Evolutionary conservation across 176 grass and related monocot genomes (phyloP), one percentile per base, ranked within the genome.

Genomic region (Pontederia crassipes): DNA sequence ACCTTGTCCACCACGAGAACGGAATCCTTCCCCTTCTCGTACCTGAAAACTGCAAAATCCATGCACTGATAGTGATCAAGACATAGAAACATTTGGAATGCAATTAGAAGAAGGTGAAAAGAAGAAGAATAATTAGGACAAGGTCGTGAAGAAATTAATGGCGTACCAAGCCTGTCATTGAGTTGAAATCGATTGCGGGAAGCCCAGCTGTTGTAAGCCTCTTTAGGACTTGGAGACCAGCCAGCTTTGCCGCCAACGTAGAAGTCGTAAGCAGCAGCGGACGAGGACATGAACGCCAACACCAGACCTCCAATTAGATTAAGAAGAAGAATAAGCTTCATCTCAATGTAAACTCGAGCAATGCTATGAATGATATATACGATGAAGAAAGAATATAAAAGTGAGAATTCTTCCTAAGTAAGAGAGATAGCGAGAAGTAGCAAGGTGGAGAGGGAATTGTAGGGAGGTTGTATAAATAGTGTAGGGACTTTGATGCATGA

Each of bases 11-110:
- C 91, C 69, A 67, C 48, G 66, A 85, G 55, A 74, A 96, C 91
- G 1, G 73, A 74, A 72, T 90, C 83, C 1, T n/a, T 10, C 11
- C 72, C 54, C 48, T 55, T 61, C 54, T 24, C 49, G 61, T 90
- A 96, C 73, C 69, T 90, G 46, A 96, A 96, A 61, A 96, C 86
- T 96, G 71, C 60, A 40, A 10, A 17, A 6, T 1, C 4, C 11
- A 12, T 1, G 10, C 17, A 12, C n/a, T 40, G 32, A 0, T 40
- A 40, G 32, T 40, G 32, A 48, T 20, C 61, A 48, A 48, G 47
- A 40, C 15, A 10, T 28, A 29, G 4, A 63, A 14, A 24, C 20
- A 24, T 24, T 24, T 24, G 8, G 3, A 28, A 59, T 40, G 6
- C 32, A 15, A 8, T 6, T 13, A 9, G 3, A n/a, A 32, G 28